A percentile compares a stretch with the other conserved stretches of the same genome.
These are phyloP conservation scores for Fusarium tuaranense DNA, from an alignment of 2,329 filamentous ascomycete species.

Conservation along the genomic window DNA sequence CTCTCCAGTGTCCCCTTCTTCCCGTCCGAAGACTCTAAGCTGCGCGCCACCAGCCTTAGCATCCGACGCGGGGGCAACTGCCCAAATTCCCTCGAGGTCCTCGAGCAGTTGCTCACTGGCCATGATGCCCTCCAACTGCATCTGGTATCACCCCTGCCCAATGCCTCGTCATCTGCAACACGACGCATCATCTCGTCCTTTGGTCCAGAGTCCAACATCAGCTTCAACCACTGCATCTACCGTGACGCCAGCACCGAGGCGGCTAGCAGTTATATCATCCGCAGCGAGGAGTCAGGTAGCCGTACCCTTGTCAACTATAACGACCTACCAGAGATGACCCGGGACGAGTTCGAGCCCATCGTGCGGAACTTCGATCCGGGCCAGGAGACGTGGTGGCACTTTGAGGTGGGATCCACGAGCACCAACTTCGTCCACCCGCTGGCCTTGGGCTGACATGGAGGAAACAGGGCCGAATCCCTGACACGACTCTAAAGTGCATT, in stretches of 20 bases:
- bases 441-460: slow-evolving; percentile 28
- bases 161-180: slow-evolving; percentile 61
- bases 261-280: slow-evolving; percentile 77
- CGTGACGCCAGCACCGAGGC: slow-evolving; percentile 65
- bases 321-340: slow-evolving; percentile 74
- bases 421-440: not conserved
- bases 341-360: slow-evolving; percentile 66
- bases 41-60: slow-evolving; percentile 70
- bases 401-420: slow-evolving; percentile 65
- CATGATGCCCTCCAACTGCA: slow-evolving; percentile 49
- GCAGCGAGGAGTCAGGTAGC: slow-evolving; percentile 67
- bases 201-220: slow-evolving; percentile 54
- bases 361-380: slow-evolving; percentile 52
- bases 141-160: slow-evolving; percentile 67
- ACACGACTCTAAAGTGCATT: slow-evolving; percentile 71
- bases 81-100: slow-evolving; percentile 77
- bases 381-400: slow-evolving; percentile 73
- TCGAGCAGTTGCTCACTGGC: slow-evolving; percentile 69
- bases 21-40: slow-evolving; percentile 78
- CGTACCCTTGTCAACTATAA: slow-evolving; percentile 80
- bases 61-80: slow-evolving; percentile 79
- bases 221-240: slow-evolving; percentile 69
- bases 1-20: slow-evolving; percentile 70
- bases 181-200: slow-evolving; percentile 67
- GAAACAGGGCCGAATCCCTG: slow-evolving; percentile 71